Conservation (phyloP, 768 basidiomycete species). For the Gautieria morchelliformis region DNA sequence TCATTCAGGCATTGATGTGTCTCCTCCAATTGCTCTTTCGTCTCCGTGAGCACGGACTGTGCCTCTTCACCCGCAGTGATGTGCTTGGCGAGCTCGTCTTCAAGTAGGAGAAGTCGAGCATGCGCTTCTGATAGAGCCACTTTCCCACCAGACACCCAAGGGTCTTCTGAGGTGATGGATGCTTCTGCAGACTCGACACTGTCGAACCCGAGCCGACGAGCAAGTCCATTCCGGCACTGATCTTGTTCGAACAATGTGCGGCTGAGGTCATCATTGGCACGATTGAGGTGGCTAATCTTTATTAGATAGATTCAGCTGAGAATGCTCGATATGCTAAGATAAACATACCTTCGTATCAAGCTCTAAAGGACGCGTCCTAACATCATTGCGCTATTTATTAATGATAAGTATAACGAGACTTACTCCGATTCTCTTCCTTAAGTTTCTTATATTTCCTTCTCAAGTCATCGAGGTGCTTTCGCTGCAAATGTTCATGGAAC, state of each 20-base stretch:
- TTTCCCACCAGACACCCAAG: background rate
- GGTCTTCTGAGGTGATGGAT: background rate
- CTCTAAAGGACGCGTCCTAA: background rate
- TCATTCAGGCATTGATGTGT: background rate
- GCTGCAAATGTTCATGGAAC: background rate
- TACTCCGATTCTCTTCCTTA: background rate
- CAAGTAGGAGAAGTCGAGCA: background rate
- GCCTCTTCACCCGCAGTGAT: conserved; percentile 1
- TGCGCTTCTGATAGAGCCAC: background rate
- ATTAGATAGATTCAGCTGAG: background rate
- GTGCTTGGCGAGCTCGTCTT: conserved; percentile 4
- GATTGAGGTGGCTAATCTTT: background rate
- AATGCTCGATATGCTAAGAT: background rate
- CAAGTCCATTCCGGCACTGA: background rate
- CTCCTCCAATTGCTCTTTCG: background rate
- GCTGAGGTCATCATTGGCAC: background rate
- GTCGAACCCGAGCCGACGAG: background rate
- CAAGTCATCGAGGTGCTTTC: background rate
- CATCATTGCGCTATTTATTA: too few relatives aligned
- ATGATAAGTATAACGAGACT: background rate
- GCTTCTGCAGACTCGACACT: background rate
- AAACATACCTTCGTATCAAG: background rate
- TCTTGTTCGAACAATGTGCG: conserved; percentile 1
- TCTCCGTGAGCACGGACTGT: background rate
- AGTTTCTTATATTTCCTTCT: background rate